Evolutionary conservation across 192 early-diverging fungal genomes (phyloP), one percentile per base, ranked within the genome.

Genomic region (Coemansia sp.): DNA sequence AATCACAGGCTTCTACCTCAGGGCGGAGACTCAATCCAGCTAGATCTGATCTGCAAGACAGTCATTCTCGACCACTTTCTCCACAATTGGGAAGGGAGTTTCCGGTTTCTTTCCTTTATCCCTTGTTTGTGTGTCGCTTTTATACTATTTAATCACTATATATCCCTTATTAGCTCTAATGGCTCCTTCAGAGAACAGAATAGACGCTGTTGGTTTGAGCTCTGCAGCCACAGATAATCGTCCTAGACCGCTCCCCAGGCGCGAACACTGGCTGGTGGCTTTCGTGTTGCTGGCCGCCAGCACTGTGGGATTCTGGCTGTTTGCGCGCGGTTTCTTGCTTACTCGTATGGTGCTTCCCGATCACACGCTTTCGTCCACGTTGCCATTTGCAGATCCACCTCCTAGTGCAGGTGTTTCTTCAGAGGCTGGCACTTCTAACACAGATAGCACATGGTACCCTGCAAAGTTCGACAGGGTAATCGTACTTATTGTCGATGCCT

Each of bases 401-500:
- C 6, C 10, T 6, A n/a, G 65, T n/a, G 69, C 64, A 16, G 56
- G 45, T 12, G 49, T 56, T 38, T 18, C 44, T 50, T 26, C 59
- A 42, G 32, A 42, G 23, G 18, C 59, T 21, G 37, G 18, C 38
- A 11, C 62, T 6, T 12, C 67, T 39, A 26, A 48, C 4, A n/a
- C 39, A 2, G 32, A 58, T 1, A 64, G 66, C 43, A 74, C 70
- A 13, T 81, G 77, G 77, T 65, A 81, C 23, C 67, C 74, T 11
- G 75, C 82, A 41, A 84, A 84, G 32, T 90, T 85, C 76, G 76
- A 87, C 64, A 81, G 85, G 56, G 75, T 84, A 1, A 87, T 94
- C 19, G 77, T 93, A 40, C 78, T 94, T 48, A 77, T 94, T 5
- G 75, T 94, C 26, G 92, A 94, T 76, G 92, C 91, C 0, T 71